Evolutionary conservation across 495 filamentous ascomycete genomes (phyloP).

Genomic region (Recurvomyces mirabilis): DNA sequence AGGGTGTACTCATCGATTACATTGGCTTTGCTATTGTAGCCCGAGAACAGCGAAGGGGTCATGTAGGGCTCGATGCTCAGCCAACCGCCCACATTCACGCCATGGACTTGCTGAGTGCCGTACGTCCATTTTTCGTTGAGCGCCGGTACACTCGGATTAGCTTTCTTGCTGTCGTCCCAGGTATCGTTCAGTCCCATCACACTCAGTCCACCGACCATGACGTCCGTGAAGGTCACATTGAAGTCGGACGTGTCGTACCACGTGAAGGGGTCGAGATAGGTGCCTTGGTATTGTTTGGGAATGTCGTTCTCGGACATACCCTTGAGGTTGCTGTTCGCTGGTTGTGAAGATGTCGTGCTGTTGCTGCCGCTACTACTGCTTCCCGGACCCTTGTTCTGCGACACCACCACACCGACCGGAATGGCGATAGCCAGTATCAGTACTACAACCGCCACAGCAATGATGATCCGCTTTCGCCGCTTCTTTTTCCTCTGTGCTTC

Average conservation of each 20-base stretch:
- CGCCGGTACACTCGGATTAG: conserved; percentile 70
- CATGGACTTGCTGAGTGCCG: conserved; percentile 64
- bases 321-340: conserved; percentile 47
- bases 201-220: conserved; percentile 70
- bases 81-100: conserved; percentile 94
- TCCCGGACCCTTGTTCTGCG: conserved; percentile 45
- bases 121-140: conserved; percentile 69
- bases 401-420: conserved; percentile 58
- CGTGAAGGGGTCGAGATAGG: conserved; percentile 76
- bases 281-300: conserved; percentile 57
- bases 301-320: conserved; percentile 50
- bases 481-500: conserved; percentile 27
- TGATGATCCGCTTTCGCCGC: conserved; percentile 30
- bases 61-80: conserved; percentile 91
- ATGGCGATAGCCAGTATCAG: conserved; percentile 62
- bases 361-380: conserved; percentile 16
- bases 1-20: conserved; percentile 88
- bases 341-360: conserved; percentile 27
- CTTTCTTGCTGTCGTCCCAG: conserved; percentile 71
- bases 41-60: conserved; percentile 74
- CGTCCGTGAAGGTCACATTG: conserved; percentile 86
- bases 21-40: conserved; percentile 46
- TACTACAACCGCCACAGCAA: conserved; percentile 45
- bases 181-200: conserved; percentile 79
- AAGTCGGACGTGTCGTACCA: conserved; percentile 91